These are phyloP conservation scores for Marchantia polymorpha DNA, from an alignment of 225 moss, liverwort and hornwort genomes.

Conservation along the genomic window DNA sequence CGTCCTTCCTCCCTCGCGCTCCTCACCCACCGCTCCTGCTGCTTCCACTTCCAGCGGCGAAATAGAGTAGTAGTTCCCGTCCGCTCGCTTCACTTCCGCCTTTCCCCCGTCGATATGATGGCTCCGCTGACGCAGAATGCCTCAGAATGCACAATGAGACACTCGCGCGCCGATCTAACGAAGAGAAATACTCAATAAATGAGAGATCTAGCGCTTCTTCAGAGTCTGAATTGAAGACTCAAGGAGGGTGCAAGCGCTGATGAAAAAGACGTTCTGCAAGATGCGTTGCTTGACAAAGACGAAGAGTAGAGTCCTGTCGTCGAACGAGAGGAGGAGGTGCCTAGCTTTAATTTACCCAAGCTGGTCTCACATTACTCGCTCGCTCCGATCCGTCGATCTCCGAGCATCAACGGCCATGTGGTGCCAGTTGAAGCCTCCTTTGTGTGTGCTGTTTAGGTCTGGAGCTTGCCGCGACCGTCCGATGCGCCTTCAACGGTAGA, in stretches of 20 bases:
- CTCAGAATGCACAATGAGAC: constrained; percentile 5
- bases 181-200: constrained; percentile 4
- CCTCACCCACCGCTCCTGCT: background rate
- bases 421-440: constrained; percentile 26
- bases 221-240: background rate
- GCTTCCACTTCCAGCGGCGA: background rate
- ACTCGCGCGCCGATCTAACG: background rate
- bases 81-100: constrained; percentile 7
- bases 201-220: constrained; percentile 19
- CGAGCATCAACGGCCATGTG: constrained; percentile 19
- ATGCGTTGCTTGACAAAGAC: constrained; percentile 11
- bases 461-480: constrained; percentile 12
- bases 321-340: constrained; percentile 1
- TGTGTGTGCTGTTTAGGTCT: constrained; percentile 22
- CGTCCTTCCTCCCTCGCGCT: background rate
- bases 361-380: background rate
- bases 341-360: constrained; percentile 4
- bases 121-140: background rate
- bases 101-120: background rate
- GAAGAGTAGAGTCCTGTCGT: constrained; percentile 1
- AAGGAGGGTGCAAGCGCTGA: background rate
- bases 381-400: constrained; percentile 5
- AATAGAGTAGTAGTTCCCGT: background rate
- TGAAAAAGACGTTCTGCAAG: constrained; percentile 11
- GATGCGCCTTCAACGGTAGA: constrained; percentile 7